A percentile compares a stretch with the other conserved stretches of the same genome.
phyloP scores from a whole-genome alignment of 164 flowering plant genomes.

The Tetrastigma voinierianum region DNA sequence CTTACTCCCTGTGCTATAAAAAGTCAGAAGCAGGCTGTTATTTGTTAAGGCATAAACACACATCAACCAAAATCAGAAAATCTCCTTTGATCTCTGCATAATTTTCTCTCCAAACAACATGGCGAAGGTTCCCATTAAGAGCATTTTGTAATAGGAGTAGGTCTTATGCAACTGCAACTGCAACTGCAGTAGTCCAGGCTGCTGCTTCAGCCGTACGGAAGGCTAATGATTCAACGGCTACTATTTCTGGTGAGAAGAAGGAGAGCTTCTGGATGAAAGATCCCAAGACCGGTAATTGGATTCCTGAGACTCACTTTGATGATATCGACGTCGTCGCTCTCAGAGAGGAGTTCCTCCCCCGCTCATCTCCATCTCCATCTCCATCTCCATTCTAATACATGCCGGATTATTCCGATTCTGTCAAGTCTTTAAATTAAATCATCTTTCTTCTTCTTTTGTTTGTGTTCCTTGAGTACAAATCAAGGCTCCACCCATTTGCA shows the following conservation, averaged over 20 bases:
- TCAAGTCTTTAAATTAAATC: too few species aligned
- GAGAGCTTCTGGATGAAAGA: conserved; percentile 57
- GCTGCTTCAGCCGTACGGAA: background rate
- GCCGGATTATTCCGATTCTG: too few species aligned
- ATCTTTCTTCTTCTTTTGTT: too few species aligned
- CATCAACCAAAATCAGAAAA: background rate
- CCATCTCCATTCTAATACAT: too few species aligned
- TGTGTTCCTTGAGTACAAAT: too few species aligned
- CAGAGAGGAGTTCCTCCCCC: conserved; percentile 35
- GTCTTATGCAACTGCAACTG: conserved; percentile 12
- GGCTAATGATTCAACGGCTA: background rate
- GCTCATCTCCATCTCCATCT: too few species aligned
- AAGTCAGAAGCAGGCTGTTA: too few species aligned
- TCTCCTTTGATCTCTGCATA: background rate
- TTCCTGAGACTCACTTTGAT: conserved; percentile 53
- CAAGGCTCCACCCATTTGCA: too few species aligned
- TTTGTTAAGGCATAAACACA: too few species aligned
- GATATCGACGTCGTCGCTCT: conserved; percentile 44
- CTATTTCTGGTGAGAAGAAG: background rate
- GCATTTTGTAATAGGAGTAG: conserved; percentile 14
- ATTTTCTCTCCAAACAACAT: background rate
- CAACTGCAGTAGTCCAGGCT: background rate
- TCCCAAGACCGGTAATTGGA: conserved; percentile 59
- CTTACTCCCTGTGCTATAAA: too few species aligned
- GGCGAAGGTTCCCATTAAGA: conserved; percentile 4